A percentile compares a stretch with the other conserved stretches of the same genome.
Conservation (phyloP, 2,329 filamentous ascomycete species). For the Paecilomyces dactylethromorphus region DNA sequence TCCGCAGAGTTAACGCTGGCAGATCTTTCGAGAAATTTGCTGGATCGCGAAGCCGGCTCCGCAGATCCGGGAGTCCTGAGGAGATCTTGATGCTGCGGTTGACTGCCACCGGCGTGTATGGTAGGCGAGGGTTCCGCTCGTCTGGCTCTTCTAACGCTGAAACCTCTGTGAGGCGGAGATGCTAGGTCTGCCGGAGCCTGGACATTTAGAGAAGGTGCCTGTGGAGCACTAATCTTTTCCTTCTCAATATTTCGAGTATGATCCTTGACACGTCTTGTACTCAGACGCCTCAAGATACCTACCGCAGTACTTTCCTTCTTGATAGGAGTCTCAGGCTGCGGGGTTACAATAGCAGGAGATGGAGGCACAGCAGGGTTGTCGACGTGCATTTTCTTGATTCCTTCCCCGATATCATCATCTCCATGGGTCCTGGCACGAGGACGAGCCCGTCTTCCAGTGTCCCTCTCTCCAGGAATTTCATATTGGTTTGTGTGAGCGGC, state of each 20-base stretch:
- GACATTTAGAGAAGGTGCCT: constrained; percentile 72
- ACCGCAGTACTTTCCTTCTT: constrained; percentile 86
- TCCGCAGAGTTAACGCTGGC: constrained; percentile 90
- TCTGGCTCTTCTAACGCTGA: constrained; percentile 66
- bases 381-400: constrained; percentile 59
- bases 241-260: constrained; percentile 35
- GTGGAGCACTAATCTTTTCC: constrained; percentile 54
- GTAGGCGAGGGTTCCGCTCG: constrained; percentile 49
- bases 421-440: constrained; percentile 88
- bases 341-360: constrained; percentile 47
- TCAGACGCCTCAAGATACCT: constrained; percentile 80
- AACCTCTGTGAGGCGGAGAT: constrained; percentile 70
- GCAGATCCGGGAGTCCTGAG: constrained; percentile 65
- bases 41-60: constrained; percentile 53
- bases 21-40: constrained; percentile 71
- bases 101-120: constrained; percentile 52
- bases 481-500: constrained; percentile 88
- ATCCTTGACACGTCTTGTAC: constrained; percentile 71
- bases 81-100: constrained; percentile 71
- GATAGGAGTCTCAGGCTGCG: constrained; percentile 53
- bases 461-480: constrained; percentile 83
- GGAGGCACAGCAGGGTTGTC: constrained; percentile 41
- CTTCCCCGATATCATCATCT: constrained; percentile 79
- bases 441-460: constrained; percentile 73
- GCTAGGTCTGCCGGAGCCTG: constrained; percentile 65